Evolutionary conservation across 2,329 filamentous ascomycete species (phyloP).

Genomic region (Colletotrichum lini): DNA sequence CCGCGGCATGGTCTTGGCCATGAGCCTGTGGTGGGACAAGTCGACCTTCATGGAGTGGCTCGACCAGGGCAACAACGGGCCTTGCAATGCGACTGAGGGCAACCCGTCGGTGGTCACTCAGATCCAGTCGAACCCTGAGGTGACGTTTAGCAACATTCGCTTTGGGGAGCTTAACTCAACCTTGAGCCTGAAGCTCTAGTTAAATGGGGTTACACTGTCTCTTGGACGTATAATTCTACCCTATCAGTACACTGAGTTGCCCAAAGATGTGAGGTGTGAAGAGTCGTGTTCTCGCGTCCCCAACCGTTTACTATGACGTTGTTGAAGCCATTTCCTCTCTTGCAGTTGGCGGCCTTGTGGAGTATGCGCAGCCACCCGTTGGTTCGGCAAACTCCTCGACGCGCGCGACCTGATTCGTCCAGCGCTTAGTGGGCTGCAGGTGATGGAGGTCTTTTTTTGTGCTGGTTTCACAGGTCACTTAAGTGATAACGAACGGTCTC

Average conservation of each 20-base stretch:
- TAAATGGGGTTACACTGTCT: not conserved
- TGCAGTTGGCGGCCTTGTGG: too few relatives aligned
- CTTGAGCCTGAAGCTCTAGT: conserved; percentile 20
- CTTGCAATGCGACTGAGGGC: conserved; percentile 68
- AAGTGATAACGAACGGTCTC: too few relatives aligned
- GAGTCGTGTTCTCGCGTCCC: not conserved
- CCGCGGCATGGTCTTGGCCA: conserved; percentile 67
- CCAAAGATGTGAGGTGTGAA: accelerated
- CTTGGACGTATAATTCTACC: not conserved
- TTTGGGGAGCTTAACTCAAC: conserved; percentile 66
- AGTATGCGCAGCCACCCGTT: too few relatives aligned
- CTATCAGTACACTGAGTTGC: accelerated
- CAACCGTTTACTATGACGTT: not conserved
- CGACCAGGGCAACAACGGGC: conserved; percentile 64
- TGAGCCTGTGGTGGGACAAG: conserved; percentile 70
- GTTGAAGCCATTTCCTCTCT: too few relatives aligned
- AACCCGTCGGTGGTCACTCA: conserved; percentile 62
- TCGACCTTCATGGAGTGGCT: conserved; percentile 71
- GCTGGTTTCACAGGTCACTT: too few relatives aligned
- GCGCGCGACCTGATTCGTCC: too few relatives aligned
- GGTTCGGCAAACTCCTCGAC: too few relatives aligned
- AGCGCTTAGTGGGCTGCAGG: too few relatives aligned
- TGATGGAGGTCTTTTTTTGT: too few relatives aligned
- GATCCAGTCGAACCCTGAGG: conserved; percentile 61
- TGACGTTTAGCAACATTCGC: conserved; percentile 70